A percentile compares a stretch with the other conserved stretches of the same genome.
These are phyloP conservation scores for Bipolaris oryzae DNA, from an alignment of 2,329 filamentous ascomycete genomes.

Conservation along the genomic window DNA sequence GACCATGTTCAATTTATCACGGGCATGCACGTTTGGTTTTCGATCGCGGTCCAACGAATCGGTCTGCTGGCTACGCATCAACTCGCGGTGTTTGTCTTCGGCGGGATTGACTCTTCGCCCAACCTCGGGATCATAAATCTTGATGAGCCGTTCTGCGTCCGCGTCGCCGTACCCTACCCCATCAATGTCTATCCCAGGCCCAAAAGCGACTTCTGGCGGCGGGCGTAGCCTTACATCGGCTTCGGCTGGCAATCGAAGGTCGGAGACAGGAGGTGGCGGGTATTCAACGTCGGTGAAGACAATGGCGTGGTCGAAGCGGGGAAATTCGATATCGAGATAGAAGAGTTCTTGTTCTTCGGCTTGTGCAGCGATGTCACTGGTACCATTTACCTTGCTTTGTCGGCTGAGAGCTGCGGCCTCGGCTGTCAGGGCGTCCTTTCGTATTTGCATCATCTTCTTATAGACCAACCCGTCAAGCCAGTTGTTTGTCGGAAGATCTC, in stretches of 20 bases:
- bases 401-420: conserved; percentile 48
- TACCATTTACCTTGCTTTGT: conserved; percentile 24
- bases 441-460: conserved; percentile 78
- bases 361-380: conserved; percentile 32
- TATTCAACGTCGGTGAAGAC: conserved; percentile 97
- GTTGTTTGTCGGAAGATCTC: conserved; percentile 87
- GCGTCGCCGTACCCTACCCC: conserved; percentile 60
- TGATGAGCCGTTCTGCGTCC: conserved; percentile 69
- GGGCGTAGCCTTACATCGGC: conserved; percentile 76
- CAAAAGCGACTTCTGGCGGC: conserved; percentile 85
- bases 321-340: conserved; percentile 86
- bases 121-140: conserved; percentile 92
- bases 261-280: conserved; percentile 79
- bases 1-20: conserved; percentile 90
- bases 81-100: conserved; percentile 89
- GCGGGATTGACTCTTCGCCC: conserved; percentile 89
- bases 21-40: conserved; percentile 93
- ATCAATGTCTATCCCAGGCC: conserved; percentile 81
- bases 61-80: conserved; percentile 90
- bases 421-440: conserved; percentile 49
- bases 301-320: conserved; percentile 92
- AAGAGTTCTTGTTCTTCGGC: conserved; percentile 67
- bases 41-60: conserved; percentile 94
- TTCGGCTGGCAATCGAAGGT: conserved; percentile 66
- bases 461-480: conserved; percentile 98